Evolutionary conservation across 306 rosid genomes (phyloP).

Genomic region (Trichosanthes truncata): DNA sequence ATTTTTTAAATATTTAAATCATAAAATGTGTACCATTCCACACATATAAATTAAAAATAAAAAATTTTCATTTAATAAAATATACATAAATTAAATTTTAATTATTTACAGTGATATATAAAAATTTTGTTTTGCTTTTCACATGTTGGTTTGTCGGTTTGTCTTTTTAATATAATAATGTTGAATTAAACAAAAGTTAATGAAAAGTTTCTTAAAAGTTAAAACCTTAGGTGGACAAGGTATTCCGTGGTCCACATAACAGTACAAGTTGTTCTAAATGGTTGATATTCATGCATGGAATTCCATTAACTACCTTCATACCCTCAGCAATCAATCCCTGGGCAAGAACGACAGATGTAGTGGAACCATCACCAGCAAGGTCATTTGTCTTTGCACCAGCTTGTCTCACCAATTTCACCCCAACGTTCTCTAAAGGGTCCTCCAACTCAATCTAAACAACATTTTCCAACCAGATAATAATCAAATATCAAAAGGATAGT

Average conservation of each 20-base stretch:
- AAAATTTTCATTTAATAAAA: background rate
- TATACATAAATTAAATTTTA: background rate
- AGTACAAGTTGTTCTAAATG: background rate
- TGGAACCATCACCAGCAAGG: constrained; percentile 90
- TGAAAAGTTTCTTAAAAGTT: background rate
- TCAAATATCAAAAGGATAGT: background rate
- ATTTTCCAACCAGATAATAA: background rate
- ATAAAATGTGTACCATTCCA: background rate
- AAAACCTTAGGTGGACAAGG: background rate
- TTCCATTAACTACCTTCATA: constrained; percentile 42
- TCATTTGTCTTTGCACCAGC: constrained; percentile 95
- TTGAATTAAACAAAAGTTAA: background rate
- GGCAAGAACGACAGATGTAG: constrained; percentile 84
- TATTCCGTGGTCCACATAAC: background rate
- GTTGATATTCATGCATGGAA: background rate
- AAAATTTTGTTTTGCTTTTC: background rate
- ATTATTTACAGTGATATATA: background rate
- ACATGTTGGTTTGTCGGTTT: background rate
- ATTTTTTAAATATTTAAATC: background rate
- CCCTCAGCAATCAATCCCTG: constrained; percentile 92
- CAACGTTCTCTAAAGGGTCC: constrained; percentile 87
- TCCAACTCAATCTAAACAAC: constrained; percentile 69
- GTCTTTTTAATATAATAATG: background rate
- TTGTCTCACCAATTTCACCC: constrained; percentile 92
- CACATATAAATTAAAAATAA: background rate